Evolutionary conservation across 2,329 filamentous ascomycete species (phyloP), one percentile per base, ranked within the genome.

Genomic region (Microcera coccophila): DNA sequence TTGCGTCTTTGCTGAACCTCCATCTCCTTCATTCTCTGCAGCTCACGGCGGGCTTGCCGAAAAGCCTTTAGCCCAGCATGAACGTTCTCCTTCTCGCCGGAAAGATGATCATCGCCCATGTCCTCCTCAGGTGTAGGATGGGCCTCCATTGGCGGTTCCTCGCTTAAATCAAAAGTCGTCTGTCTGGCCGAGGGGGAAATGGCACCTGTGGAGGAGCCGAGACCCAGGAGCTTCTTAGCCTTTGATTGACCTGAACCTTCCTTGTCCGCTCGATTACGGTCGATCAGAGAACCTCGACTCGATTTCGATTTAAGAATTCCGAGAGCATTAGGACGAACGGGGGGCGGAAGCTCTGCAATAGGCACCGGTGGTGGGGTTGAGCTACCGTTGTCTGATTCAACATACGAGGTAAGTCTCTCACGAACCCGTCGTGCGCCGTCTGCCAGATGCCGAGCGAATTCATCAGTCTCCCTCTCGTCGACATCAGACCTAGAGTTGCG

Each of bases 361-460:
- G 55, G 55, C 3, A 48, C 40, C 3, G 57, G 47, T 3, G 64
- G 55, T 18, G 18, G 16, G n/a, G 17, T 20, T 19, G 33, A 16
- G 7, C 16, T 8, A 17, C 46, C 37, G 4, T 58, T 47, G 28
- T 87, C 81, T 3, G 75, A 74, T 53, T 86, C 83, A 1, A 79
- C 81, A 49, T 82, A 84, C 1, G 78, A 84, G 7, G 81, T 85
- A 34, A 90, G 68, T 52, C 81, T 84, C 62, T 90, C 85, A 39
- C 87, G 81, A 7, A 90, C 84, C 1, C 83, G 78, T 21, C 79
- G 78, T 41, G 85, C 80, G 14, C 85, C 79, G 50, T 82, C 78
- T 2, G 84, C 85, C 29, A 90, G 74, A 55, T 89, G 84, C 39
- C 75, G 80, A 15, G 84, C 82, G 58, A 90, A 90, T 20, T 87